Evolutionary conservation across 2,329 filamentous ascomycete genomes (phyloP), one percentile per base, ranked within the genome.

Genomic region (Fusarium sp.): DNA sequence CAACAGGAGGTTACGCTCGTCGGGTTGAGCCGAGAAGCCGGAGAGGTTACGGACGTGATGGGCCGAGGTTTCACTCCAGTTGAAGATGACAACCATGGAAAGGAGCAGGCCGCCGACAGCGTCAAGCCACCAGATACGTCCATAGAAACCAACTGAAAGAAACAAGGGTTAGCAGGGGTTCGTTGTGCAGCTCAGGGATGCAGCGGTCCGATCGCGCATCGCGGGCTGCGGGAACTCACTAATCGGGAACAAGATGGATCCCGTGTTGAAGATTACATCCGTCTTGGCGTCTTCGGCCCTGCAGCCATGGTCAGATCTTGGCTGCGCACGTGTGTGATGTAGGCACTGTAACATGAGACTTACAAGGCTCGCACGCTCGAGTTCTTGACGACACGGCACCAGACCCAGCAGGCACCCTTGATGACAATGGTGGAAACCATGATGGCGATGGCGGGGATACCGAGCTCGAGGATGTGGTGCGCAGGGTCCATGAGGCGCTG

Each of bases 261-360:
- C 96, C 1, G 90, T 90, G 83, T 98, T 98, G 88, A 98, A 98
- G 35, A 97, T 91, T 32, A 98, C 93, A 79, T 97, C 94, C 0
- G 94, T 93, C 79, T 87, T 85, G 62, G 87, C 87, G 71, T 89
- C 87, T 32, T 87, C 85, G 37, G 87, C 87, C 63, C 85, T 87
- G 54, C 35, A 63, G 33, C n/a, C 27, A 60, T 50, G 25, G 40
- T 74, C 69, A 72, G 68, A 61, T 12, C 32, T 33, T 30, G 32
- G 56, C 14, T 30, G 14, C 7, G 17, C 20, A 11, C 43, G 9
- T n/a, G 12, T 30, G 37, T 22, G 27, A 22, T 56, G 65, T 25
- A 59, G 54, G 37, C n/a, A 47, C 45, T 15, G 38, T 40, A 57
- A 68, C 27, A n/a, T 54, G 50, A 54, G n/a, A 85, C 87, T 81